Conservation (phyloP, 441 rosid species). For the Biscutella laevigata region DNA sequence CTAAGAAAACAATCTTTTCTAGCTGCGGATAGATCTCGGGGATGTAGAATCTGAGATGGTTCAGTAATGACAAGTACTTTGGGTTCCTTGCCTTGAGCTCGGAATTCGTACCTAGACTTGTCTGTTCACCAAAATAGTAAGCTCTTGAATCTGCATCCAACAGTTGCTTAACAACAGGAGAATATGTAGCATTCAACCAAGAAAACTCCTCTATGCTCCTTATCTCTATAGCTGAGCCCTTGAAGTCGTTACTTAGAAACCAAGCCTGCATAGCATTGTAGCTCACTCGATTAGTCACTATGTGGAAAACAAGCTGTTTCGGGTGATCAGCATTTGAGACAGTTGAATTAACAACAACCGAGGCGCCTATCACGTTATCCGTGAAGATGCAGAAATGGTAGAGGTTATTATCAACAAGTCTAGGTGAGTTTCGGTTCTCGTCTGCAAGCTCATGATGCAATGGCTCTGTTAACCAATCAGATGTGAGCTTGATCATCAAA, state of each 20-base stretch:
- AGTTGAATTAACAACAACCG: constrained; percentile 80
- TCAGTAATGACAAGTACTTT: constrained; percentile 57
- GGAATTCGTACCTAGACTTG: constrained; percentile 36
- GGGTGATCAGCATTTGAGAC: constrained; percentile 79
- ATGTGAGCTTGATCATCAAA: constrained; percentile 55
- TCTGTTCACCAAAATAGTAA: constrained; percentile 43
- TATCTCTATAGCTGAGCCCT: constrained; percentile 76
- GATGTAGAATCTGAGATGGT: constrained; percentile 88
- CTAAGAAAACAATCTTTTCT: constrained; percentile 84
- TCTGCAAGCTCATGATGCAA: constrained; percentile 49
- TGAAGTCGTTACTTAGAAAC: constrained; percentile 68
- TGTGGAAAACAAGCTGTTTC: constrained; percentile 82
- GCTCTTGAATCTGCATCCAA: constrained; percentile 34
- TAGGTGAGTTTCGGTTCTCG: constrained; percentile 62
- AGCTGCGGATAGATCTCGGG: constrained; percentile 83
- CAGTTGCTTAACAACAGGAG: constrained; percentile 66
- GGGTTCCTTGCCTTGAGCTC: constrained; percentile 61
- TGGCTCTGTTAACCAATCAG: constrained; percentile 53
- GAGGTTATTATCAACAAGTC: constrained; percentile 78
- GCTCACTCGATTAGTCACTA: constrained; percentile 63
- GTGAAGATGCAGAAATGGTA: constrained; percentile 92
- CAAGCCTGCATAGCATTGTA: constrained; percentile 88
- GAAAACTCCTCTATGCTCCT: constrained; percentile 61
- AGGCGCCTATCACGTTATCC: constrained; percentile 69
- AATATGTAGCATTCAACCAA: constrained; percentile 75